Evolutionary conservation across 1,284 basidiomycete species (phyloP).

Genomic region (Cutaneotrichosporon spelunceum): DNA sequence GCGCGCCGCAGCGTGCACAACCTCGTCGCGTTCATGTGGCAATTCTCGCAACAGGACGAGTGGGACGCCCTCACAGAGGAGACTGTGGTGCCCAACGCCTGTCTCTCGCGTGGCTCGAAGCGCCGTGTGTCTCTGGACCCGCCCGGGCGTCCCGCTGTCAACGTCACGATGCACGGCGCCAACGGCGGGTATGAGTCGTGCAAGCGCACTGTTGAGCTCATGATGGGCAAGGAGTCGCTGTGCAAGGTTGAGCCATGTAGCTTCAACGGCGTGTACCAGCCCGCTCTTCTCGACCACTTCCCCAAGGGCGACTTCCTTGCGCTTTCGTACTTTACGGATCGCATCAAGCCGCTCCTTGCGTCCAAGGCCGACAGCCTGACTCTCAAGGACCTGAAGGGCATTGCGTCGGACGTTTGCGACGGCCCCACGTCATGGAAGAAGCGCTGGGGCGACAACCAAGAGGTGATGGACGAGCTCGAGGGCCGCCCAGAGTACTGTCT

Average conservation of each 20-base stretch:
- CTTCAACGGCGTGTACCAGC: constrained; percentile 97
- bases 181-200: constrained; percentile 84
- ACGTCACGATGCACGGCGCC: constrained; percentile 76
- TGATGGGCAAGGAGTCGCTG: constrained; percentile 93
- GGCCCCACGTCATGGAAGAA: constrained; percentile 64
- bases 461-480: constrained; percentile 69
- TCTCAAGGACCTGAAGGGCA: constrained; percentile 62
- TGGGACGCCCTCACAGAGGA: constrained; percentile 52
- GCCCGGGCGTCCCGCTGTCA: constrained; percentile 56
- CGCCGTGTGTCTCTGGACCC: constrained; percentile 69
- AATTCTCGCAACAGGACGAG: constrained; percentile 48
- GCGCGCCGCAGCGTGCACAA: constrained; percentile 82
- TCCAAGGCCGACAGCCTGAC: constrained; percentile 52
- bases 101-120: constrained; percentile 66
- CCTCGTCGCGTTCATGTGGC: constrained; percentile 81
- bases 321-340: constrained; percentile 96
- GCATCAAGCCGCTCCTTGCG: constrained; percentile 72
- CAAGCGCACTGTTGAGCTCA: constrained; percentile 76
- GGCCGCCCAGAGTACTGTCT: constrained; percentile 90
- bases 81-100: constrained; percentile 66
- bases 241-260: constrained; percentile 90
- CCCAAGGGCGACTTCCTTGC: constrained; percentile 71
- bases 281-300: constrained; percentile 87
- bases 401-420: constrained; percentile 69
- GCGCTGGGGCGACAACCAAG: constrained; percentile 51